Percentiles rank a stretch among this genome's conserved stretches.
These are phyloP conservation scores for Nasturtium officinale DNA, from an alignment of 345 rosid genomes.

Conservation along the genomic window DNA sequence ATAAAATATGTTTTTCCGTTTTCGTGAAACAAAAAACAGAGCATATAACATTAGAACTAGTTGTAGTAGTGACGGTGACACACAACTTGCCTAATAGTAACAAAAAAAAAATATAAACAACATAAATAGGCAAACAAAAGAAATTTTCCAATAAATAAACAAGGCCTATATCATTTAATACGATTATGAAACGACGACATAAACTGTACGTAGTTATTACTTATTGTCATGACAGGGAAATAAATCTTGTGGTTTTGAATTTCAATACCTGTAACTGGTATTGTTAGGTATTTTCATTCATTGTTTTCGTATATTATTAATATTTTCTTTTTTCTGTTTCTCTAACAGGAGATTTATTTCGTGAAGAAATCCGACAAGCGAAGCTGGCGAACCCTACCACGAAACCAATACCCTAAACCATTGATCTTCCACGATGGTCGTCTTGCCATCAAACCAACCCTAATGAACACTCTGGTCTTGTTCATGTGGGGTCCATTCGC, in stretches of 20 bases:
- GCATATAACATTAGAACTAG: neutral
- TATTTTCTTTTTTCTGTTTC: neutral
- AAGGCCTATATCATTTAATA: conserved; percentile 27
- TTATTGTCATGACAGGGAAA: conserved; percentile 20
- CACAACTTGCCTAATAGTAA: conserved; percentile 6
- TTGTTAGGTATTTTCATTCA: conserved; percentile 35
- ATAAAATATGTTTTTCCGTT: neutral
- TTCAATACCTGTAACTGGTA: neutral
- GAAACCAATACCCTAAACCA: conserved; percentile 57
- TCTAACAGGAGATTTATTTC: conserved; percentile 56
- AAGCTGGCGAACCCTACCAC: conserved; percentile 56
- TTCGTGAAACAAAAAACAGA: neutral
- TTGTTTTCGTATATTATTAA: neutral
- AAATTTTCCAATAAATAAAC: neutral
- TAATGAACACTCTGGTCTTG: conserved; percentile 50
- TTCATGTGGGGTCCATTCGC: conserved; percentile 80
- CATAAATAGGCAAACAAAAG: neutral
- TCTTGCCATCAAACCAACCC: conserved; percentile 66
- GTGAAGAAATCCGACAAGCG: conserved; percentile 61
- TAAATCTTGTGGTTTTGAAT: conserved; percentile 20
- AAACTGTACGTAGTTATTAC: conserved; percentile 31
- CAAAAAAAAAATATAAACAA: conserved; percentile 4
- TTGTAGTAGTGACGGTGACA: conserved; percentile 18
- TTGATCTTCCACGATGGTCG: conserved; percentile 85
- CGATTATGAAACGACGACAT: conserved; percentile 28